Percentiles rank a stretch among this genome's conserved stretches.
Evolutionary conservation across 2,329 filamentous ascomycete genomes (phyloP).

Genomic region (Anisogramma anomala): DNA sequence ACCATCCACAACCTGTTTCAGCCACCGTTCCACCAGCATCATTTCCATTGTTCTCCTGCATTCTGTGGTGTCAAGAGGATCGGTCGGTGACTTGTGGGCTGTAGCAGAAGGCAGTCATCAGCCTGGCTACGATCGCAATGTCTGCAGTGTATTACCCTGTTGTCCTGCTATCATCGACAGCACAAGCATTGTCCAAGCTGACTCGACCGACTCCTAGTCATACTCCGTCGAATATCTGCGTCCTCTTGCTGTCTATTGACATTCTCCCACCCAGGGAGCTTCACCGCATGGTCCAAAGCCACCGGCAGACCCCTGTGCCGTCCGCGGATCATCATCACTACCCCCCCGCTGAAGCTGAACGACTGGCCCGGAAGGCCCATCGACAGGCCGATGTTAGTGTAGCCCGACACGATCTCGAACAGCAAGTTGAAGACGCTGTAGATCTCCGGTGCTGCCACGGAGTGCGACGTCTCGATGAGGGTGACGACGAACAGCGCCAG

Average conservation of each 20-base stretch:
- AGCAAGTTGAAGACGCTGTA: conserved; percentile 50
- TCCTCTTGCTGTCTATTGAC: conserved; percentile 16
- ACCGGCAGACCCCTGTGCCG: conserved; percentile 44
- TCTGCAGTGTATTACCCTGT: too few species aligned
- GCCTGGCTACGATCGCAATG: background rate
- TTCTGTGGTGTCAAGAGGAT: background rate
- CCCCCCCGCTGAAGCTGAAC: conserved; percentile 10
- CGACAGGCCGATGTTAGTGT: conserved; percentile 11
- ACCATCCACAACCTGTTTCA: too few species aligned
- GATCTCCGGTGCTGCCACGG: conserved; percentile 35
- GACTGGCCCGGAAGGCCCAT: conserved; percentile 6
- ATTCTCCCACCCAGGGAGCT: conserved; percentile 27
- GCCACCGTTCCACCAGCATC: too few species aligned
- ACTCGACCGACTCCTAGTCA: conserved; percentile 3
- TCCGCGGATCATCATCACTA: conserved; percentile 31
- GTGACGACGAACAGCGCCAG: conserved; percentile 48
- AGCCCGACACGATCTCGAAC: conserved; percentile 38
- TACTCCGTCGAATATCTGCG: conserved; percentile 10
- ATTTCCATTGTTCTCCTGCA: too few species aligned
- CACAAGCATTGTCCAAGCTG: too few species aligned
- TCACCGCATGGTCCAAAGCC: conserved; percentile 40
- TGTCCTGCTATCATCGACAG: too few species aligned
- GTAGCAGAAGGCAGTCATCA: background rate
- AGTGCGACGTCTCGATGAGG: conserved; percentile 47
- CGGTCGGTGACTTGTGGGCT: too few species aligned